phyloP scores from a whole-genome alignment of 345 rosid genomes.

The Salix viminalis region DNA sequence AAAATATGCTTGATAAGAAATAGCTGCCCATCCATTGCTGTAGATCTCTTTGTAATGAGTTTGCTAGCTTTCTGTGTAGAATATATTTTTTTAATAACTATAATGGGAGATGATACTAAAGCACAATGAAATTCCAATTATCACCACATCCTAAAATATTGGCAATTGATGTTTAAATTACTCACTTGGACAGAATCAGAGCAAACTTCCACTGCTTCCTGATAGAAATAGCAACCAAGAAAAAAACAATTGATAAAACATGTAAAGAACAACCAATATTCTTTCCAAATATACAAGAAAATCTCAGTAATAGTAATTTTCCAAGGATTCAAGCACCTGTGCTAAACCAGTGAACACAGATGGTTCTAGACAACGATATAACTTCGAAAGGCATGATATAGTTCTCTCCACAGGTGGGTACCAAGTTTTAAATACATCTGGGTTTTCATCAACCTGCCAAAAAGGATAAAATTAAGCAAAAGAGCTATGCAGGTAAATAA shows the following conservation, averaged over 20 bases:
- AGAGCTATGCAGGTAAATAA: not conserved
- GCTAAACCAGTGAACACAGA: conserved; percentile 92
- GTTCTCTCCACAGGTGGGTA: conserved; percentile 96
- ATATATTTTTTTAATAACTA: not conserved
- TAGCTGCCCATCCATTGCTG: conserved; percentile 89
- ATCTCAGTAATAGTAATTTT: not conserved
- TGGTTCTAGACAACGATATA: conserved; percentile 82
- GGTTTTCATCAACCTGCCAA: conserved; percentile 57
- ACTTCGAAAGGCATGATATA: conserved; percentile 80
- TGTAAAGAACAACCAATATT: conserved; percentile 4
- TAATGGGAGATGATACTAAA: not conserved
- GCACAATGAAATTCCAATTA: not conserved
- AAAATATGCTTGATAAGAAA: conserved; percentile 92
- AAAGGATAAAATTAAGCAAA: not conserved
- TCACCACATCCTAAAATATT: not conserved
- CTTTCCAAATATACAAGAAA: not conserved
- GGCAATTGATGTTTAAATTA: conserved; percentile 15
- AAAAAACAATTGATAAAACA: conserved; percentile 16
- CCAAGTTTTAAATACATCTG: conserved; percentile 76
- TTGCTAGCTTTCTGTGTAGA: conserved; percentile 81
- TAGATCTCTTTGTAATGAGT: conserved; percentile 67
- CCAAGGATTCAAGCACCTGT: conserved; percentile 53
- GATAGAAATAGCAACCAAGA: conserved; percentile 24
- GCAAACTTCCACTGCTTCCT: conserved; percentile 99
- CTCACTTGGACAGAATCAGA: conserved; percentile 83